A percentile compares a stretch with the other conserved stretches of the same genome.
Evolutionary conservation across 2,329 filamentous ascomycete genomes (phyloP).

Genomic region (Coleophoma eucalyptorum): DNA sequence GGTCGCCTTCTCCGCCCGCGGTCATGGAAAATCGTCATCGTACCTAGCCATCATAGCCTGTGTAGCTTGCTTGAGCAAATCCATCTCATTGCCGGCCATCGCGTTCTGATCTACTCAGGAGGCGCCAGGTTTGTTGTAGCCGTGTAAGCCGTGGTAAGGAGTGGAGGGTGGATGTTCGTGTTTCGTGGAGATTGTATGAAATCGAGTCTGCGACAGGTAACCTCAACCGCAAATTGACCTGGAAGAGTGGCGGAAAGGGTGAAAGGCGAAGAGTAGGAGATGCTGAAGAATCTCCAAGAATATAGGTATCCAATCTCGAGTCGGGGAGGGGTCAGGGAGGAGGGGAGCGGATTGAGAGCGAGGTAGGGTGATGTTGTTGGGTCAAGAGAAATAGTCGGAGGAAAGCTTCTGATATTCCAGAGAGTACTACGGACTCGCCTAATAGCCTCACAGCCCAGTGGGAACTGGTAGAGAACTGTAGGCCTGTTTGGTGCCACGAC

Average conservation of each 20-base stretch:
- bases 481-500: too few relatives aligned
- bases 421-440: too few relatives aligned
- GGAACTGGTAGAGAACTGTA: too few relatives aligned
- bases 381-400: not conserved
- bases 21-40: conserved; percentile 10
- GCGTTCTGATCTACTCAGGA: conserved; percentile 8
- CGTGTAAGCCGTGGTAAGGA: not conserved
- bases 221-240: too few relatives aligned
- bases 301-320: not conserved
- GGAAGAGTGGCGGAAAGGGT: not conserved
- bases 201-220: conserved; percentile 1
- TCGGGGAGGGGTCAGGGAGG: not conserved
- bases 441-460: too few relatives aligned
- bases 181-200: conserved; percentile 1
- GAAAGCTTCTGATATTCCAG: not conserved
- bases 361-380: not conserved
- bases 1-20: not conserved
- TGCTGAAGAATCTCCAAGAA: not conserved
- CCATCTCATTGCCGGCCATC: conserved; percentile 26
- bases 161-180: conserved; percentile 1
- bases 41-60: conserved; percentile 31
- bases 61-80: conserved; percentile 30
- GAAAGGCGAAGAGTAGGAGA: not conserved
- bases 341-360: not conserved
- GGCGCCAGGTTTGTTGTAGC: conserved; percentile 6